These are phyloP conservation scores for Pseudocercospora pini-densiflorae DNA, from an alignment of 2,329 filamentous ascomycete genomes.

Conservation along the genomic window DNA sequence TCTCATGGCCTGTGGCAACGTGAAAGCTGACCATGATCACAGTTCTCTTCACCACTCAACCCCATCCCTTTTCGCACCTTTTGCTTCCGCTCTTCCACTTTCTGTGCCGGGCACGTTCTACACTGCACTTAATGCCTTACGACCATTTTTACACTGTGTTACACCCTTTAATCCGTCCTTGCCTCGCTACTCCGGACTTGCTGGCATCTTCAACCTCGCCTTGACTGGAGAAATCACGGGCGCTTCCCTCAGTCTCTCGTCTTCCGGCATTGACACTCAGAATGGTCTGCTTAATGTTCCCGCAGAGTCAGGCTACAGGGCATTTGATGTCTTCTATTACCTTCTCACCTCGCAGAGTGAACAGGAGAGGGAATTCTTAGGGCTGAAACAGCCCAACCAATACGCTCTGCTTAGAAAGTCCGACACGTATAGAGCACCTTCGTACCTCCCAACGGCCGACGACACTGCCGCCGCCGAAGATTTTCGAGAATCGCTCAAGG, in stretches of 20 bases:
- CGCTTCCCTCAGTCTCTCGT: conserved; percentile 77
- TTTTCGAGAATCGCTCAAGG: conserved; percentile 82
- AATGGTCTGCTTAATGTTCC: conserved; percentile 82
- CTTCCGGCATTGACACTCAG: conserved; percentile 83
- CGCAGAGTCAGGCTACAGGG: conserved; percentile 77
- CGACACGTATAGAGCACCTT: conserved; percentile 81
- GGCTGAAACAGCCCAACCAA: conserved; percentile 73
- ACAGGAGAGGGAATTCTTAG: conserved; percentile 86
- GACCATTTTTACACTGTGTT: conserved; percentile 84
- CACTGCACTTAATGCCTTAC: conserved; percentile 78
- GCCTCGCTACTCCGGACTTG: conserved; percentile 78
- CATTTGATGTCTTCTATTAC: conserved; percentile 98
- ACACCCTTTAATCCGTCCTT: conserved; percentile 89
- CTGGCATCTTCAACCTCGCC: conserved; percentile 79
- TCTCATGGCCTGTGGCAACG: neutral
- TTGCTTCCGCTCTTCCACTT: conserved; percentile 80
- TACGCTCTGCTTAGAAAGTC: conserved; percentile 83
- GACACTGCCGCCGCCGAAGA: conserved; percentile 93
- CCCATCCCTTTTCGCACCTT: conserved; percentile 81
- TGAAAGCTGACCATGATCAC: conserved; percentile 19
- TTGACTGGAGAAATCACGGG: conserved; percentile 78
- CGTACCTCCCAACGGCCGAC: conserved; percentile 89
- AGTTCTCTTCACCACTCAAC: conserved; percentile 89
- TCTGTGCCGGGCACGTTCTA: conserved; percentile 75
- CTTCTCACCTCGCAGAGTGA: conserved; percentile 81